Base-by-base conservation (phyloP, 2,329 filamentous ascomycete species). In the Diaporthe longicolla region DNA sequence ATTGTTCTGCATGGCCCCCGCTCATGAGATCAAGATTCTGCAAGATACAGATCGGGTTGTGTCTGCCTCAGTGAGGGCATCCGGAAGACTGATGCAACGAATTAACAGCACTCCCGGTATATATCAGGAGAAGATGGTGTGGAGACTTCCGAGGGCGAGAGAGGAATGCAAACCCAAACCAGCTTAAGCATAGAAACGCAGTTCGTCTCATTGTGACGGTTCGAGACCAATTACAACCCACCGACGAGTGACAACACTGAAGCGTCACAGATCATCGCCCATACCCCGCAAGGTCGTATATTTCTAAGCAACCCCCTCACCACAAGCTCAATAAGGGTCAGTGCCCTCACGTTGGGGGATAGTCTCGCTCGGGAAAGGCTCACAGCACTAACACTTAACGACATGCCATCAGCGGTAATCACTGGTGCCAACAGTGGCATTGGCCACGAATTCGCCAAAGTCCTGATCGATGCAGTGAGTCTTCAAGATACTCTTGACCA, bases 351-450 rank as follows among this genome's bases (percentile, higher is more conserved):
- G 4, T 37, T 13, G 45, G 13, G 29, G 10, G 29, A 21, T 21
- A 11, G 43, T 66, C 45, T 32, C 32, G 26, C 29, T 35, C 26
- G 11, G 21, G 24, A 11, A 19, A 21, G 13, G 19, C n/a, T 37
- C n/a, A 52, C 63, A 9, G 13, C n/a, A 45, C 26, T 52, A 37
- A 13, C 29, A 21, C 5, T 66, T 52, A 29, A 35, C 45, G n/a
- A 26, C 21, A 84, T 84, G 81, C 81, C 81, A n/a, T 82, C 81
- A 24, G 82, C 81, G 50, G 77, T 86, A 21, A 80, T 85, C 4
- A 85, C 83, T 37, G 83, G 83, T 26, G 83, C 82, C 6, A 84
- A 85, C 72, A 82, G 80, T 29, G 83, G 83, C 74, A 85, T 85
- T 63, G 82, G 82, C 35, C 77, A 83, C 77, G 81, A 82, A 17